A percentile compares a stretch with the other conserved stretches of the same genome.
These are phyloP conservation scores for Pisolithus microcarpus DNA, from an alignment of 768 basidiomycete genomes.

Conservation along the genomic window DNA sequence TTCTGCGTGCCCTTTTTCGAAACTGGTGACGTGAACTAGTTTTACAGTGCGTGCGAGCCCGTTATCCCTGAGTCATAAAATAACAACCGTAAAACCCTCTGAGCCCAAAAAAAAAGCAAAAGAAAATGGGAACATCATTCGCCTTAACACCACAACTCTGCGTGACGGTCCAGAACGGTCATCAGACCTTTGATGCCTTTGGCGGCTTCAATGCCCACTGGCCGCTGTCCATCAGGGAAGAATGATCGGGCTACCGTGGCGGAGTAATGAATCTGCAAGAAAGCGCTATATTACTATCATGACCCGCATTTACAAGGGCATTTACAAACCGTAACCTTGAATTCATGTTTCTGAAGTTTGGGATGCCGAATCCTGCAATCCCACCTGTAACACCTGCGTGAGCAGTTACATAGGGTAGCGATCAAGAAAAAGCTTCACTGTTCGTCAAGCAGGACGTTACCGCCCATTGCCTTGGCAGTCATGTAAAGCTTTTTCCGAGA, in stretches of 20 bases:
- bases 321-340: conserved; percentile 28
- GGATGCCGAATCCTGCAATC: conserved; percentile 30
- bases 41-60: conserved; percentile 9
- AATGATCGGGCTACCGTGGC: conserved; percentile 31
- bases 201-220: conserved; percentile 30
- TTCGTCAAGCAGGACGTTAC: conserved; percentile 32
- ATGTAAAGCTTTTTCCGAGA: conserved; percentile 28
- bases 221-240: conserved; percentile 30
- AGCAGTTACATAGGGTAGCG: conserved; percentile 11
- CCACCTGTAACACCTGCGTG: conserved; percentile 23
- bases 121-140: not conserved
- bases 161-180: conserved; percentile 31
- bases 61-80: conserved; percentile 9
- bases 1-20: conserved; percentile 10
- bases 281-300: conserved; percentile 8
- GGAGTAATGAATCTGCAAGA: conserved; percentile 26
- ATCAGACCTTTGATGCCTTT: conserved; percentile 30
- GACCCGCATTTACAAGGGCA: conserved; percentile 4
- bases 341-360: conserved; percentile 24
- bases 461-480: conserved; percentile 28
- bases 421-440: conserved; percentile 22
- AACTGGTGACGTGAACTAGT: conserved; percentile 7
- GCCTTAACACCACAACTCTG: conserved; percentile 16
- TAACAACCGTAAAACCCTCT: conserved; percentile 14
- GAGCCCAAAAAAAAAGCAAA: conserved; percentile 9